Base-by-base conservation (phyloP, 1,284 basidiomycete species). In the Filobasidium uniguttulatum region DNA sequence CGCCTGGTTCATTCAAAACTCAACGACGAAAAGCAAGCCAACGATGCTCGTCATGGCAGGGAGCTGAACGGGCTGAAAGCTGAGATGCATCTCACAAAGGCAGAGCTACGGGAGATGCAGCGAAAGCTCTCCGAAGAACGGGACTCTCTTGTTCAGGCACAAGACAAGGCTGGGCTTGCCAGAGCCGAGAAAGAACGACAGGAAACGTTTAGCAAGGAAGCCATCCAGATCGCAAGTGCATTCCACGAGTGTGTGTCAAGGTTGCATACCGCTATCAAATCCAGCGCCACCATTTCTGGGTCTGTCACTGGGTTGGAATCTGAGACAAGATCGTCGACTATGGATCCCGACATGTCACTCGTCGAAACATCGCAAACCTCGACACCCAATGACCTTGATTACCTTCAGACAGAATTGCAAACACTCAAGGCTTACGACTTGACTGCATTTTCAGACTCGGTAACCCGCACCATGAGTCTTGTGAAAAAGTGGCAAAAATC, bases 401-500 rank as follows among this genome's bases (percentile, higher is more conserved):
- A 43, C 1, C 54, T 63, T 1, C 55, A 60, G 44, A 36, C 37
- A 20, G 63, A 60, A 29, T 55, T 68, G 10, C 62, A 61, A 8
- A 54, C 52, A 3, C 63, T 67, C 14, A 52, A 80, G 31, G 75
- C 76, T 19, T 85, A 87, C 60, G 85, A 90, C 62, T 80, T 88
- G 53, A 83, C 85, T 56, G 75, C 80, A 55, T 89, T 93, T 65
- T 68, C 84, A 28, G 88, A 91, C 45, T 79, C 79, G 0, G 78
- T 94, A 38, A 71, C 76, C 49, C 85, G 83, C 65, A 82, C 84
- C 35, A 83, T 84, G 22, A 79, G 79, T 5, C 80, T 84, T n/a
- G 84, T 90, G 48, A 82, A 86, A 52, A 94, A 91, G 66, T 97
- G 89, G 84, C 83, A 88, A 68, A 94, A 91, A 66, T 88, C 93